Base-by-base conservation (phyloP, 1,139 yeast genomes). In the Blastobotrys malaysiensis region DNA sequence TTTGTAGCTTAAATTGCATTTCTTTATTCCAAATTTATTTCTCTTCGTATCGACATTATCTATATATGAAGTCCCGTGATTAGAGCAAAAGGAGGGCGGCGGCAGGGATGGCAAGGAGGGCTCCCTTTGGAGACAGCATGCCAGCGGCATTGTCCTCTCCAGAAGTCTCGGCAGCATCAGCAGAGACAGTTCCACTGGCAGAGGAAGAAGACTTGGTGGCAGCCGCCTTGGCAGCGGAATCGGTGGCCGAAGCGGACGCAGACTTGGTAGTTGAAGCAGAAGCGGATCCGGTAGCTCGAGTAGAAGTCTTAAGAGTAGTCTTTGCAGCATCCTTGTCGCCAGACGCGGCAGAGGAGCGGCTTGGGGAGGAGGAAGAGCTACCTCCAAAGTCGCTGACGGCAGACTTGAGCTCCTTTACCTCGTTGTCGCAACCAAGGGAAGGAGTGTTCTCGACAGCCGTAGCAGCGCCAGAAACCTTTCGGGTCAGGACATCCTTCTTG, bases 231-330 rank as follows among this genome's bases (percentile, higher is more conserved):
- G 45, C 27, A 9, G 18, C 43, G 13, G 51, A 20, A 20, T 27
- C 24, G 14, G 44, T 7, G 14, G 36, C 26, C 68, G 69, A 31
- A 22, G 14, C 45, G 20, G 52, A 21, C 2, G 26, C 21, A 20
- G 52, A 50, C 7, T 27, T 39, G 9, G 52, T 5, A 2, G 52
- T 14, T 4, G 48, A 45, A 14, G 52, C 16, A 6, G 27, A 22
- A 3, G 52, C 20, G 9, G 26, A 36, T 27, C 21, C 45, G 18
- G 50, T 20, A 36, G 52, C 24, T 45, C 48, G 26, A 13, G 26
- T 9, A 3, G 48, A 18, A 11, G 48, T 21, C 13, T 16, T 36
- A 45, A 24, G 31, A 3, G 16, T 45, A 4, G 48, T 22, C 26
- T 45, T 9, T 20, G 48, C 18, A 9, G 22, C 9, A n/a, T n/a